phyloP scores from a whole-genome alignment of 768 basidiomycete genomes.

The Inosperma sp. region DNA sequence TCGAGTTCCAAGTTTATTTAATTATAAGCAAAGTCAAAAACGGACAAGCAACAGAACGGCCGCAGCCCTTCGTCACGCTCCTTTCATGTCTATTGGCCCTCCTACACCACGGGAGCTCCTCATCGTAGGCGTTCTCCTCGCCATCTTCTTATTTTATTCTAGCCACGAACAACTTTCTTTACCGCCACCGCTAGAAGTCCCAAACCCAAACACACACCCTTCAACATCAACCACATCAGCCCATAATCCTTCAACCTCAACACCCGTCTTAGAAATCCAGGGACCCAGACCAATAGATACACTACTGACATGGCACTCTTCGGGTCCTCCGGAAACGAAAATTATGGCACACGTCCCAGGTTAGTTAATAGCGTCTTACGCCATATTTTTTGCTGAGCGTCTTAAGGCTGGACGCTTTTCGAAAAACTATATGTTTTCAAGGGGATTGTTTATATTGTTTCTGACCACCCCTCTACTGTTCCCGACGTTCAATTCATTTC shows the following conservation, averaged over 20 bases:
- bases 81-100: conserved; percentile 32
- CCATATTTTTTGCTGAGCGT: conserved; percentile 4
- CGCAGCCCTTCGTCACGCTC: background rate
- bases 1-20: background rate
- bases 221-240: conserved; percentile 9
- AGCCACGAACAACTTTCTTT: conserved; percentile 7
- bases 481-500: conserved; percentile 67
- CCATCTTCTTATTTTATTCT: conserved; percentile 41
- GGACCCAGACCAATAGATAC: conserved; percentile 16
- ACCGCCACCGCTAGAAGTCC: conserved; percentile 8
- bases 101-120: conserved; percentile 56
- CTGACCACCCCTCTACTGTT: conserved; percentile 59
- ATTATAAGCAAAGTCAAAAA: background rate
- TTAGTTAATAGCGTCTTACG: conserved; percentile 24
- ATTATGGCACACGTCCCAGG: conserved; percentile 76
- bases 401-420: conserved; percentile 83
- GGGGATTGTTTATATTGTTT: conserved; percentile 78
- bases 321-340: conserved; percentile 42
- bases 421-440: conserved; percentile 79
- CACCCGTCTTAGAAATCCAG: background rate
- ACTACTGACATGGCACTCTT: conserved; percentile 22
- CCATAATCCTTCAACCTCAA: background rate
- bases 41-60: background rate
- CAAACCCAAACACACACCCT: conserved; percentile 3
- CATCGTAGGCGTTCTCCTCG: conserved; percentile 46